Evolutionary conservation across 2,329 filamentous ascomycete species (phyloP).

Genomic region (Fusarium citri): DNA sequence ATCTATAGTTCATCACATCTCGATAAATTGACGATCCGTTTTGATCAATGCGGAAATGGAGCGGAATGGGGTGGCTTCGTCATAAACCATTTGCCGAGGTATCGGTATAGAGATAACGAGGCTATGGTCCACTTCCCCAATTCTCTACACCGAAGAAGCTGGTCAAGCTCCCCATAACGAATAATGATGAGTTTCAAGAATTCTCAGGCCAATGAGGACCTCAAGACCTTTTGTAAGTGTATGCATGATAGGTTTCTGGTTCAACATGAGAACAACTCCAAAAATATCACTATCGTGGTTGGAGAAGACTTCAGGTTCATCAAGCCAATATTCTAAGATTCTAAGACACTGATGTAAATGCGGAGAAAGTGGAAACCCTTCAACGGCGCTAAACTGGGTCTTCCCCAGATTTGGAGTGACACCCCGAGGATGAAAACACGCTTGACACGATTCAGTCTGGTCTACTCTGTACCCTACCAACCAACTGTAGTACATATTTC

Average conservation of each 20-base stretch:
- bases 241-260: not conserved
- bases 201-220: not conserved
- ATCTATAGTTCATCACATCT: not conserved
- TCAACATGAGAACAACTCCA: not conserved
- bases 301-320: not conserved
- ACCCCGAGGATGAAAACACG: slow-evolving; percentile 5
- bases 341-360: slow-evolving; percentile 8
- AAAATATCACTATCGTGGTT: not conserved
- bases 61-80: not conserved
- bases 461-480: not conserved
- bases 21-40: not conserved
- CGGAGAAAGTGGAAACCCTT: slow-evolving; percentile 24
- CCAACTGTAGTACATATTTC: slow-evolving; percentile 20
- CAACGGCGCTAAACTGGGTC: slow-evolving; percentile 22
- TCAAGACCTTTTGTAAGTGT: not conserved
- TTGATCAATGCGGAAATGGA: not conserved
- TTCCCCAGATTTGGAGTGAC: slow-evolving; percentile 29
- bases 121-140: slow-evolving; percentile 1
- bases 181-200: not conserved
- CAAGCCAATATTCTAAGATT: slow-evolving; percentile 10
- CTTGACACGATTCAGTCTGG: not conserved
- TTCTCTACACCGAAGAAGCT: slow-evolving; percentile 1
- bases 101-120: not conserved
- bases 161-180: not conserved
- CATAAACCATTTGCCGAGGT: not conserved